Conservation (phyloP, 495 filamentous ascomycete genomes). For the Achaetomiella virescens region DNA sequence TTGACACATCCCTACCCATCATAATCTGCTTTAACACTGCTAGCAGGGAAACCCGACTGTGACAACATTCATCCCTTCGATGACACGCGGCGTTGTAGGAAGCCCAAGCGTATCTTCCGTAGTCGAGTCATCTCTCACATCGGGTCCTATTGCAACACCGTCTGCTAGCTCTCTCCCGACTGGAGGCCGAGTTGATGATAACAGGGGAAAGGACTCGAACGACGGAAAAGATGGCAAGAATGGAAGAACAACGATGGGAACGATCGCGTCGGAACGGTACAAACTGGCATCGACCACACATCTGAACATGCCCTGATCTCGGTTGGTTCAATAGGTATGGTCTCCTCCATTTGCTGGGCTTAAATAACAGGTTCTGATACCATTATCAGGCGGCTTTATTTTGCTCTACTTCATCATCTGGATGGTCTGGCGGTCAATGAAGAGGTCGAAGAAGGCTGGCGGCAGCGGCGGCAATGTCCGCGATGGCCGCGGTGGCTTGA, state of each 20-base stretch:
- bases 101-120: not conserved
- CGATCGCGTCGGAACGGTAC: constrained; percentile 6
- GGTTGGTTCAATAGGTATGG: constrained; percentile 45
- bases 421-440: constrained; percentile 34
- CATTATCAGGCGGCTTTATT: constrained; percentile 34
- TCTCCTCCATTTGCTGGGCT: not conserved
- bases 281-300: constrained; percentile 26
- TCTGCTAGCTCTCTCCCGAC: not conserved
- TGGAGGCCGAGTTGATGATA: not conserved
- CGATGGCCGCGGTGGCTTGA: not conserved
- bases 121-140: not conserved
- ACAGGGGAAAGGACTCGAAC: constrained; percentile 8
- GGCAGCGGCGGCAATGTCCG: not conserved
- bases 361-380: constrained; percentile 1
- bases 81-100: not conserved
- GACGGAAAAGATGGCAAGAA: constrained; percentile 12
- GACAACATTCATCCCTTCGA: constrained; percentile 3
- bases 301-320: constrained; percentile 43
- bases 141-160: not conserved
- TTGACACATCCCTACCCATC: not conserved
- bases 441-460: constrained; percentile 24
- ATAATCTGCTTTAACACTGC: not conserved
- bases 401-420: constrained; percentile 36
- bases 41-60: constrained; percentile 8
- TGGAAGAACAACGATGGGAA: constrained; percentile 13